Conservation (phyloP, 768 basidiomycete genomes). For the Leccinum sublutescens region DNA sequence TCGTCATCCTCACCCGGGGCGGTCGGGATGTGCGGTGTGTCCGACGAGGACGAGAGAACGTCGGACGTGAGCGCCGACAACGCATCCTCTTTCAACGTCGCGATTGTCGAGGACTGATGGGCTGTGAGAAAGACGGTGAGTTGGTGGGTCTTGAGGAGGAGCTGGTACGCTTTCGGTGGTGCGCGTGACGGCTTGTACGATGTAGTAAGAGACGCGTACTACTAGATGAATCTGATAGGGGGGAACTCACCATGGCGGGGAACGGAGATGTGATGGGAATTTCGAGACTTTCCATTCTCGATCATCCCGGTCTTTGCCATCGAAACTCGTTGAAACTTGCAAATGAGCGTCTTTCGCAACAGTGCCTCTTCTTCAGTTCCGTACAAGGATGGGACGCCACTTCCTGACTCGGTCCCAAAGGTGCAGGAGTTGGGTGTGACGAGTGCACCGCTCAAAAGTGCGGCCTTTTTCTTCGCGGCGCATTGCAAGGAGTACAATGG, state of each 20-base stretch:
- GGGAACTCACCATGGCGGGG: conserved; percentile 21
- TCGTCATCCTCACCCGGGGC: conserved; percentile 28
- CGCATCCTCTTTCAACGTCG: conserved; percentile 59
- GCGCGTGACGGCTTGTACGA: conserved; percentile 47
- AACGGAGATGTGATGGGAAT: conserved; percentile 18
- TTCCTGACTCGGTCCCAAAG: conserved; percentile 65
- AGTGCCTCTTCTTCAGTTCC: conserved; percentile 47
- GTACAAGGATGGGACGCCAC: conserved; percentile 64
- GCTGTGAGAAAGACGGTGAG: conserved; percentile 61
- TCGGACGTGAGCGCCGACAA: conserved; percentile 57
- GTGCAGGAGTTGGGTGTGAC: conserved; percentile 88
- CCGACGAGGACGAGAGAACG: conserved; percentile 33
- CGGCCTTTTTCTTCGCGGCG: conserved; percentile 95
- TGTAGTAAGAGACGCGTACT: background rate
- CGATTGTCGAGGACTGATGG: conserved; percentile 52
- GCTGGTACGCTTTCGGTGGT: conserved; percentile 61
- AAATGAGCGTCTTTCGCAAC: conserved; percentile 56
- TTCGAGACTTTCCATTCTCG: conserved; percentile 21
- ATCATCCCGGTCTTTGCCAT: conserved; percentile 14
- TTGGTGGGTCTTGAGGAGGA: conserved; percentile 74
- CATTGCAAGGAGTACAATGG: conserved; percentile 97
- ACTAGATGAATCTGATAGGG: too few relatives aligned
- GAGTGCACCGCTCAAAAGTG: conserved; percentile 92
- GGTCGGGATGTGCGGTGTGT: conserved; percentile 31
- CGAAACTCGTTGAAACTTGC: conserved; percentile 17